Conservation (phyloP, 208 protist species). For the Leishmania tropica region DNA sequence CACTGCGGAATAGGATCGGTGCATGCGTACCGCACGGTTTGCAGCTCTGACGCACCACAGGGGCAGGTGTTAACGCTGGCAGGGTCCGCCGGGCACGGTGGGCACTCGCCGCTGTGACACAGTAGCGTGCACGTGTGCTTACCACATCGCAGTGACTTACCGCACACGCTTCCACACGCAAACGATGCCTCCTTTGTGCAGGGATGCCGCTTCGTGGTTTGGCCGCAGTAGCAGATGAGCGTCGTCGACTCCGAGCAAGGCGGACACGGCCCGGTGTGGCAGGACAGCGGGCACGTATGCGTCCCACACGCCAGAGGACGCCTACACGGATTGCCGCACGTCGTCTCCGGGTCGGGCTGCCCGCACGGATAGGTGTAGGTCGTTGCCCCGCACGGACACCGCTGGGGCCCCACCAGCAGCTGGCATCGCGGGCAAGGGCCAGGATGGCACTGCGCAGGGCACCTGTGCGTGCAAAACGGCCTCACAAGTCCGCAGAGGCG, state of each 20-base stretch:
- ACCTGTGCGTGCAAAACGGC: constrained; percentile 55
- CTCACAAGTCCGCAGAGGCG: constrained; percentile 52
- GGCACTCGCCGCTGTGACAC: constrained; percentile 72
- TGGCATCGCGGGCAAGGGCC: constrained; percentile 66
- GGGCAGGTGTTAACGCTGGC: constrained; percentile 59
- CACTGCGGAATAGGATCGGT: constrained; percentile 73
- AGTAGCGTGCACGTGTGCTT: constrained; percentile 52
- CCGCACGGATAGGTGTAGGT: constrained; percentile 76
- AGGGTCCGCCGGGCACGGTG: constrained; percentile 56
- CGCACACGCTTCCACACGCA: constrained; percentile 59
- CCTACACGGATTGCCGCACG: constrained; percentile 53
- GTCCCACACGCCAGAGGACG: constrained; percentile 53
- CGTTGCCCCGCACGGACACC: constrained; percentile 66
- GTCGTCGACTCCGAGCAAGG: constrained; percentile 32
- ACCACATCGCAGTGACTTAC: constrained; percentile 51
- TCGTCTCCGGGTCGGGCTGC: constrained; percentile 52
- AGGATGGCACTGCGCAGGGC: constrained; percentile 70
- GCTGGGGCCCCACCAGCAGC: constrained; percentile 39
- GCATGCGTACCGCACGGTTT: constrained; percentile 34
- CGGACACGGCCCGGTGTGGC: constrained; percentile 57
- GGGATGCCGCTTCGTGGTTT: constrained; percentile 24
- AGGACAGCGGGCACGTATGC: constrained; percentile 50
- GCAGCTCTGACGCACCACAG: constrained; percentile 48
- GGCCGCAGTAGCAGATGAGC: constrained; percentile 47
- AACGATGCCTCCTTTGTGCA: constrained; percentile 46